A percentile compares a stretch with the other conserved stretches of the same genome.
phyloP scores from a whole-genome alignment of 2,329 filamentous ascomycete species.

The Bipolaris gigantea region DNA sequence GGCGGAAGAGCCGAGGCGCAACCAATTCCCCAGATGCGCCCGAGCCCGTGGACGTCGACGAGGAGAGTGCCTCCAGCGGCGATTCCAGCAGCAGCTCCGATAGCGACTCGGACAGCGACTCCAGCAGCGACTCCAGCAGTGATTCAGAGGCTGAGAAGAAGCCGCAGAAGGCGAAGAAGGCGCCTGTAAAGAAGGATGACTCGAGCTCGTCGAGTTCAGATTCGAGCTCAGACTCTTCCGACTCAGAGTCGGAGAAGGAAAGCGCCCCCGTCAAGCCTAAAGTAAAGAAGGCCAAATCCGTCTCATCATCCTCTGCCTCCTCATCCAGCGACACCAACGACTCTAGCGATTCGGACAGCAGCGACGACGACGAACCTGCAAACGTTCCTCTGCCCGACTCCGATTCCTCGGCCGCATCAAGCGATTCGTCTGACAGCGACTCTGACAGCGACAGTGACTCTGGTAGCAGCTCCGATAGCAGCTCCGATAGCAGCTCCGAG shows the following conservation, averaged over 20 bases:
- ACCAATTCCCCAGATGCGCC: conserved; percentile 18
- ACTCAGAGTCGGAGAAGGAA: conserved; percentile 26
- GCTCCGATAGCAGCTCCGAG: conserved; percentile 14
- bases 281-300: conserved; percentile 15
- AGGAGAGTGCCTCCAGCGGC: conserved; percentile 28
- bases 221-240: conserved; percentile 26
- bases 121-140: conserved; percentile 27
- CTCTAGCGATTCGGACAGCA: conserved; percentile 12
- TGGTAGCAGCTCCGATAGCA: conserved; percentile 5
- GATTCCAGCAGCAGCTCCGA: conserved; percentile 26
- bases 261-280: conserved; percentile 46
- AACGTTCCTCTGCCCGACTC: conserved; percentile 36
- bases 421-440: conserved; percentile 23
- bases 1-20: conserved; percentile 25
- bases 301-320: conserved; percentile 10
- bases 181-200: conserved; percentile 12
- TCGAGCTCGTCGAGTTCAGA: conserved; percentile 23
- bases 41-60: conserved; percentile 39
- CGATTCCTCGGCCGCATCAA: conserved; percentile 29
- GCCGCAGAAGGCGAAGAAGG: conserved; percentile 24
- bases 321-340: conserved; percentile 17
- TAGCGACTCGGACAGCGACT: conserved; percentile 21
- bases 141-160: conserved; percentile 36
- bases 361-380: conserved; percentile 27
- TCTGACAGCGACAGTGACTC: conserved; percentile 31